These are phyloP conservation scores for Caulochytrium protostelioides DNA, from an alignment of 371 early-diverging fungal genomes.

Conservation along the genomic window DNA sequence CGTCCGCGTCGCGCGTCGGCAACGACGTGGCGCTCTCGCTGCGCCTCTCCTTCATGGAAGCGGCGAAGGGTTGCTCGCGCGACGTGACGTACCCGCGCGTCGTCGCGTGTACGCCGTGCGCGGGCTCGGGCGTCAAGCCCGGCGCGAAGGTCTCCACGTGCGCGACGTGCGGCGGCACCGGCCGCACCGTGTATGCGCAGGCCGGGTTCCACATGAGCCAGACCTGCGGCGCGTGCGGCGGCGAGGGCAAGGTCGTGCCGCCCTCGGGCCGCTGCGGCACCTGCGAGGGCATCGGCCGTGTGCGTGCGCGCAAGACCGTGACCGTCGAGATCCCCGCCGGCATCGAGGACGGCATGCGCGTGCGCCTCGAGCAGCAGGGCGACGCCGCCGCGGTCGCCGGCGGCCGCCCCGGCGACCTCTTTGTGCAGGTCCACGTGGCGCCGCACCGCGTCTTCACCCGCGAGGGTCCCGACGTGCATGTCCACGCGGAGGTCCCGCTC, in stretches of 20 bases:
- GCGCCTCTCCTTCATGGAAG: conserved; percentile 65
- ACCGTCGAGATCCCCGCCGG: conserved; percentile 66
- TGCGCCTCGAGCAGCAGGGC: conserved; percentile 57
- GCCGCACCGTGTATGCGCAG: conserved; percentile 45
- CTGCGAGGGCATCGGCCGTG: conserved; percentile 60
- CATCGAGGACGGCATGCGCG: conserved; percentile 46
- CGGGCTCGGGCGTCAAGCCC: conserved; percentile 52
- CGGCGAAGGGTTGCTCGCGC: conserved; percentile 51
- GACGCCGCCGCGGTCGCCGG: conserved; percentile 53
- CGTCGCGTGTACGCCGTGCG: conserved; percentile 47
- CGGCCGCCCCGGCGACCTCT: conserved; percentile 60
- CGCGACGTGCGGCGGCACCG: conserved; percentile 57
- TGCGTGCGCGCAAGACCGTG: conserved; percentile 41
- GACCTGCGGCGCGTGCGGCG: conserved; percentile 59
- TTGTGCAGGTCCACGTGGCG: conserved; percentile 36
- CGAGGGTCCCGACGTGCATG: conserved; percentile 49
- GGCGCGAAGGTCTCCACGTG: conserved; percentile 48
- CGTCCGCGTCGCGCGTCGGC: no score
- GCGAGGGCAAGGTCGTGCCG: conserved; percentile 47
- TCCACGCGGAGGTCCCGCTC: conserved; percentile 52
- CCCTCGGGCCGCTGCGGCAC: conserved; percentile 43
- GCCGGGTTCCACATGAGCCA: conserved; percentile 72
- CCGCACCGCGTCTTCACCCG: conserved; percentile 53
- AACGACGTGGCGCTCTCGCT: no score
- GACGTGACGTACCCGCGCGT: conserved; percentile 37